These are phyloP conservation scores for Acrocalymma vagum DNA, from an alignment of 2,329 filamentous ascomycete genomes.

Conservation along the genomic window DNA sequence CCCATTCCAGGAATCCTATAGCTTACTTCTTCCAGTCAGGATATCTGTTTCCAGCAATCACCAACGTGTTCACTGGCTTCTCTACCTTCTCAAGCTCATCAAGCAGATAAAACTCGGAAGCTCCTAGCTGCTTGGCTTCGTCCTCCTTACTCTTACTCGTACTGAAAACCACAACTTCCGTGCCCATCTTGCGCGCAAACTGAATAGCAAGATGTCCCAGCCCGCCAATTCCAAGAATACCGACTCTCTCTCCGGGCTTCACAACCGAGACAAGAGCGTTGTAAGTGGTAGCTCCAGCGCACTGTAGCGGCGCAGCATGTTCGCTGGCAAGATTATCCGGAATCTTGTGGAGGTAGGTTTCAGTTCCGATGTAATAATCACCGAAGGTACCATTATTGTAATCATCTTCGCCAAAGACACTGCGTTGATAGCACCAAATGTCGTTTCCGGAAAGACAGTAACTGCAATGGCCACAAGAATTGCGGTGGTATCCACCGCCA, in stretches of 20 bases:
- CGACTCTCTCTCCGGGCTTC: conserved; percentile 77
- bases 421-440: conserved; percentile 47
- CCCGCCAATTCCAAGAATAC: conserved; percentile 82
- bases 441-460: conserved; percentile 35
- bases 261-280: conserved; percentile 78
- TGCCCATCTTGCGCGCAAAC: conserved; percentile 58
- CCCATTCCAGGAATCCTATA: too few relatives aligned
- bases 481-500: conserved; percentile 50
- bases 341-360: conserved; percentile 28
- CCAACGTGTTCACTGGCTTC: conserved; percentile 25
- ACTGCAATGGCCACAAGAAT: conserved; percentile 43
- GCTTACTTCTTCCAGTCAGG: conserved; percentile 33
- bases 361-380: conserved; percentile 27
- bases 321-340: conserved; percentile 24
- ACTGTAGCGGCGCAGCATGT: conserved; percentile 28
- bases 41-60: conserved; percentile 27
- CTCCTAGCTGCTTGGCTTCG: conserved; percentile 25
- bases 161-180: conserved; percentile 31
- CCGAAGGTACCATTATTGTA: conserved; percentile 22
- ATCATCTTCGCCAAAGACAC: conserved; percentile 44
- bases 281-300: conserved; percentile 64
- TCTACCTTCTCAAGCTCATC: conserved; percentile 27
- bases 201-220: conserved; percentile 80
- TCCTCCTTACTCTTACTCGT: conserved; percentile 26
- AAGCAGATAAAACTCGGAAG: conserved; percentile 32